A percentile compares a stretch with the other conserved stretches of the same genome.
These are phyloP conservation scores for Cylindrodendrum hubeiense DNA, from an alignment of 2,329 filamentous ascomycete genomes.

Conservation along the genomic window DNA sequence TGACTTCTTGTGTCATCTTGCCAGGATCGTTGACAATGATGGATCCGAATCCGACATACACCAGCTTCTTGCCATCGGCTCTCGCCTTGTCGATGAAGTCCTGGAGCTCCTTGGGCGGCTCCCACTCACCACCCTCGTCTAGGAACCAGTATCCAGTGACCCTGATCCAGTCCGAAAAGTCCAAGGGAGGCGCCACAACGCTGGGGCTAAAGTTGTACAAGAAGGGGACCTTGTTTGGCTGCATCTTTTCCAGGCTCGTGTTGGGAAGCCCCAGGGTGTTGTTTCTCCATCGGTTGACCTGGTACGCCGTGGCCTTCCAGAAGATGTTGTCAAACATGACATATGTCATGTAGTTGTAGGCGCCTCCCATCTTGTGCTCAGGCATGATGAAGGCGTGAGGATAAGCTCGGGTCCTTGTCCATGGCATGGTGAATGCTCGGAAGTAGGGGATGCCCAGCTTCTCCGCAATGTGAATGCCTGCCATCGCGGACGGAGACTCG, in stretches of 20 bases:
- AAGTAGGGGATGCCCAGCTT: slow-evolving; percentile 95
- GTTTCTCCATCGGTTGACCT: slow-evolving; percentile 94
- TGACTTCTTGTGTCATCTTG: slow-evolving; percentile 91
- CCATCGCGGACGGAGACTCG: slow-evolving; percentile 97
- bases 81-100: slow-evolving; percentile 89
- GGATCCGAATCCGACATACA: slow-evolving; percentile 97
- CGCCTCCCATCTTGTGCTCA: slow-evolving; percentile 92
- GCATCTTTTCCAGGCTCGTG: slow-evolving; percentile 90
- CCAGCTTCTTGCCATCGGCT: slow-evolving; percentile 86
- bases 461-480: slow-evolving; percentile 96
- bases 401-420: slow-evolving; percentile 95
- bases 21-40: slow-evolving; percentile 93
- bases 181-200: slow-evolving; percentile 92
- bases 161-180: slow-evolving; percentile 97
- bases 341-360: slow-evolving; percentile 95
- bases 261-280: slow-evolving; percentile 81
- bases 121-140: slow-evolving; percentile 78
- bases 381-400: slow-evolving; percentile 96
- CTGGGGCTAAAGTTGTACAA: slow-evolving; percentile 96
- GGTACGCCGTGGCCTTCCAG: slow-evolving; percentile 92
- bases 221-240: slow-evolving; percentile 97
- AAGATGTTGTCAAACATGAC: slow-evolving; percentile 97
- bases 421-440: slow-evolving; percentile 98
- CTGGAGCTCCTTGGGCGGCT: slow-evolving; percentile 79
- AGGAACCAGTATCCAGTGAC: slow-evolving; percentile 99